Base-by-base conservation (phyloP, 148 eudicot genomes). In the Rhododendron henanense region DNA sequence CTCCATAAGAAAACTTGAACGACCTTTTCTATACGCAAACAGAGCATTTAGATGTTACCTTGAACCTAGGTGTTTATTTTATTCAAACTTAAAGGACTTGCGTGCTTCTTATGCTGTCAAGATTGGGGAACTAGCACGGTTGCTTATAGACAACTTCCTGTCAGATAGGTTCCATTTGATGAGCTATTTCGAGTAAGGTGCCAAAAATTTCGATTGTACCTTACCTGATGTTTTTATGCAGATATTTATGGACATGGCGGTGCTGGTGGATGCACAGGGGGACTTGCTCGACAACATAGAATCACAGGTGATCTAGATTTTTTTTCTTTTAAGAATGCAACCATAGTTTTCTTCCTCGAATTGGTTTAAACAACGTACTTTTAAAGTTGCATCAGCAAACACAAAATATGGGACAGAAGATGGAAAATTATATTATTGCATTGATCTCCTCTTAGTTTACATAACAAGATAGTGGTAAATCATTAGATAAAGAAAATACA, bases 201-300 rank as follows among this genome's bases (percentile, higher is more conserved):
- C 35, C 35, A 13, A 41, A n/a, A 10, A 7, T 45, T 28, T 83
- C 14, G 3, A 44, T 33, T 33, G 37, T 47, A 44, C 51, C 21
- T 3, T 11, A 6, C 86, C 47, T 75, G 79, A 48, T 41, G 28
- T 84, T n/a, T 41, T 28, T 28, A 4, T 92, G 88, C 93, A 97
- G 98, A 94, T 94, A 87, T 97, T 95, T 85, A 59, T 93, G 74
- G 99, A 97, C 91, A 93, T 97, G 96, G 98, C 99, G 25, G 98
- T 97, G 41, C 81, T 97, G 89, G 95, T 95, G 31, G 98, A 97
- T 63, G 95, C 96, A 63, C 99, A 97, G 89, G 99, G 98, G 81
- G 99, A 97, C 87, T 87, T 94, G 93, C 96, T 95, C 7, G 92
- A 97, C 90, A 95, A 97, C 89, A 97, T 97, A 55, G 99, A 94